Conservation (phyloP, 2,329 filamentous ascomycete species). For the Mycosphaerella arachidis region DNA sequence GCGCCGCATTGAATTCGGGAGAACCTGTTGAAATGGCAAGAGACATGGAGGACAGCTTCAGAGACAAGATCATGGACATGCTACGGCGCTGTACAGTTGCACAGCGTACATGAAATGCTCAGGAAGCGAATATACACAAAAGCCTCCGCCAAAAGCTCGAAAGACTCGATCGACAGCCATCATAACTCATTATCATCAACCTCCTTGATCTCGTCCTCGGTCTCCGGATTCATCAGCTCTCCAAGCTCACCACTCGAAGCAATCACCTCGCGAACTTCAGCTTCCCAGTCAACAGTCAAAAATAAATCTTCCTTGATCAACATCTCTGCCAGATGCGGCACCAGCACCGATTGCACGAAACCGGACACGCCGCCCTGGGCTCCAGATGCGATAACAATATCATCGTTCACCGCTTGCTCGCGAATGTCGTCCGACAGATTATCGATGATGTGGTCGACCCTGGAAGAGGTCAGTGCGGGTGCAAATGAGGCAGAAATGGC, state of each 20-base stretch:
- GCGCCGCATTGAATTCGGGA: no score
- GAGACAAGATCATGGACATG: no score
- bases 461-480: slow-evolving; percentile 6
- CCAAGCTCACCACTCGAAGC: slow-evolving; percentile 32
- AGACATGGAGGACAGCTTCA: no score
- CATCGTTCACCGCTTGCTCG: slow-evolving; percentile 25
- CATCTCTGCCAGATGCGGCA: slow-evolving; percentile 34
- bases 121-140: not conserved
- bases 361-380: slow-evolving; percentile 34
- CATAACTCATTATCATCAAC: slow-evolving; percentile 14
- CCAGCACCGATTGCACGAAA: slow-evolving; percentile 35
- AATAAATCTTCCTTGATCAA: slow-evolving; percentile 35
- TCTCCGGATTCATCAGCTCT: slow-evolving; percentile 30
- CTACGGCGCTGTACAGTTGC: not conserved
- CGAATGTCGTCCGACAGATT: slow-evolving; percentile 29
- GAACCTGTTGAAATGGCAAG: no score
- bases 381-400: slow-evolving; percentile 29
- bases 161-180: not conserved
- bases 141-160: not conserved
- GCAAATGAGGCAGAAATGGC: not conserved
- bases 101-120: not conserved
- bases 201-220: slow-evolving; percentile 24
- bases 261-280: slow-evolving; percentile 25
- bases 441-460: slow-evolving; percentile 31
- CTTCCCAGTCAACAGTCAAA: slow-evolving; percentile 17